A percentile compares a stretch with the other conserved stretches of the same genome.
Conservation (phyloP, 2,329 filamentous ascomycete species). For the Aspergillus fumigatiaffinis region DNA sequence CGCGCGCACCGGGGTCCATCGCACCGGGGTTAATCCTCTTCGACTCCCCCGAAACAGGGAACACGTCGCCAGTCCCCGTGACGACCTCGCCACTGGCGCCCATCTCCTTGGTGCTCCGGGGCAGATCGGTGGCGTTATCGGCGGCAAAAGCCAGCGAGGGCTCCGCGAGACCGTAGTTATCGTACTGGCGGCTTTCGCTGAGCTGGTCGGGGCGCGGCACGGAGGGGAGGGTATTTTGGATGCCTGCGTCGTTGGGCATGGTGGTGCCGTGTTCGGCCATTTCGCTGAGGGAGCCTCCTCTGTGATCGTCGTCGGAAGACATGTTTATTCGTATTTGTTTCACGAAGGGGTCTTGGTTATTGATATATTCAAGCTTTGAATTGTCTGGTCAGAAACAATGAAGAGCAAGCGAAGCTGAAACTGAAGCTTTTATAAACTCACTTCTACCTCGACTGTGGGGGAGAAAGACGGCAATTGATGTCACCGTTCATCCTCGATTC, state of each 20-base stretch:
- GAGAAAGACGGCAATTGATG: conserved; percentile 4
- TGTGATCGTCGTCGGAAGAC: conserved; percentile 24
- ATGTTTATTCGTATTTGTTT: background rate
- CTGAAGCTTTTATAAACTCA: background rate
- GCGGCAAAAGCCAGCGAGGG: conserved; percentile 40
- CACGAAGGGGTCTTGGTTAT: background rate
- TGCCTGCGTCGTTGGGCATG: conserved; percentile 46
- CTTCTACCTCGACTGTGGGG: no score
- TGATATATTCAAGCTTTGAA: background rate
- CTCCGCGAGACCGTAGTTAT: conserved; percentile 35
- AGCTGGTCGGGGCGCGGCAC: conserved; percentile 47
- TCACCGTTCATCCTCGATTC: background rate
- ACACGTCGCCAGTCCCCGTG: conserved; percentile 38
- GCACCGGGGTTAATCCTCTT: conserved; percentile 28
- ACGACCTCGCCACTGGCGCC: conserved; percentile 35
- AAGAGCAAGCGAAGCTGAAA: background rate
- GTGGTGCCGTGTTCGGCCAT: conserved; percentile 37
- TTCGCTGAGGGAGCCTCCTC: conserved; percentile 37
- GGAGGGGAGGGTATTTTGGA: conserved; percentile 45
- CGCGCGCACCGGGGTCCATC: conserved; percentile 36
- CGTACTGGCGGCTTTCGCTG: conserved; percentile 26
- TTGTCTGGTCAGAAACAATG: background rate
- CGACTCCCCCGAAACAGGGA: conserved; percentile 36
- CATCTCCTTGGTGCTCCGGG: background rate
- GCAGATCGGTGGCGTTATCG: conserved; percentile 45